These are phyloP conservation scores for Gnetum montanum DNA, from an alignment of 75 land plant species.

Conservation along the genomic window DNA sequence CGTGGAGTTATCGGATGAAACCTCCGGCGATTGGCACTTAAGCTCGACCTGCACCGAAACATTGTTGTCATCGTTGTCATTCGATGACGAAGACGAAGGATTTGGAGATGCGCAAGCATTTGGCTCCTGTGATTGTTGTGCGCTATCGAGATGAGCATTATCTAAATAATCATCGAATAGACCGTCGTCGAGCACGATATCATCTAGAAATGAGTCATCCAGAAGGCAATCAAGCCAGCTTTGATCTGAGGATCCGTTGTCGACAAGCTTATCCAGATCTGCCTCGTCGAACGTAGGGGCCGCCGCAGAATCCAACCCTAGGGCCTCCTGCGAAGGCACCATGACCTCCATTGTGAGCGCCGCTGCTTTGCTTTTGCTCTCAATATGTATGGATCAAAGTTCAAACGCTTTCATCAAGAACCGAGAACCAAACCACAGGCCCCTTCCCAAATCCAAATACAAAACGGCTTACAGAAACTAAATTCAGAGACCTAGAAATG, in stretches of 20 bases:
- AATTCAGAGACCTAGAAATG: no score
- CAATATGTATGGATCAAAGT: no score
- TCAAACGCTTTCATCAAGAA: no score
- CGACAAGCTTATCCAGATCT: slow-evolving; percentile 1
- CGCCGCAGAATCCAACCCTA: neutral
- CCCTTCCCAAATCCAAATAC: no score
- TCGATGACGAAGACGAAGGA: neutral
- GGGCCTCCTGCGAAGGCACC: no score
- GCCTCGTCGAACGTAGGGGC: neutral
- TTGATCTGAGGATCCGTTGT: neutral
- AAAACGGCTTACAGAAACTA: no score
- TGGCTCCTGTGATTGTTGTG: neutral
- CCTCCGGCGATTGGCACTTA: neutral
- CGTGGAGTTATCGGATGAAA: neutral
- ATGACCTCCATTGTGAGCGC: no score
- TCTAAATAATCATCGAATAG: neutral
- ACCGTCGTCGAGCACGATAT: neutral
- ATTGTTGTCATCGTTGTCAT: no score
- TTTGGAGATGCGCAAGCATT: neutral
- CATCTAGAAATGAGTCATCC: neutral
- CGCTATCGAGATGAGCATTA: neutral
- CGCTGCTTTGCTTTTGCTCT: no score
- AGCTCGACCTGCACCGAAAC: no score
- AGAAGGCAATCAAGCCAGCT: neutral
- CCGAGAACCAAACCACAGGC: no score